These are phyloP conservation scores for Globisporangium irregulare DNA, from an alignment of 352 stramenopile genomes.

Conservation along the genomic window DNA sequence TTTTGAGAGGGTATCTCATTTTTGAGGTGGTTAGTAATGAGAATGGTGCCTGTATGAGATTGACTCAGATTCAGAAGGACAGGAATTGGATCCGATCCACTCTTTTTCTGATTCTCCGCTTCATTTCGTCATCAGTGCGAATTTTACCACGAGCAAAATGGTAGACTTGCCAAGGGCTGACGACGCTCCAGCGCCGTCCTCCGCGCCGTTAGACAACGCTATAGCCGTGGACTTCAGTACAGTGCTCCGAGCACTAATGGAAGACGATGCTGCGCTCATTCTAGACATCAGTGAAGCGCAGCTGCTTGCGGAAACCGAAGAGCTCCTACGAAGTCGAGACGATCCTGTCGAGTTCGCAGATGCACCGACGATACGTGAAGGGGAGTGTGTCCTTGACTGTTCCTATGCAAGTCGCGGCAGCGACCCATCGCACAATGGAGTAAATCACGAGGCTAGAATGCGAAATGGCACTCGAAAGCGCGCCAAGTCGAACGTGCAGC, in stretches of 20 bases:
- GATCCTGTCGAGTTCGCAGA: not conserved
- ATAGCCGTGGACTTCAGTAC: not conserved
- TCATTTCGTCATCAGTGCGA: no score
- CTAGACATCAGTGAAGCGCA: not conserved
- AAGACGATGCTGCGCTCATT: not conserved
- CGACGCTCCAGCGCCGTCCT: not conserved
- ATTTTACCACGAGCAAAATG: not conserved
- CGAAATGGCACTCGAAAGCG: no score
- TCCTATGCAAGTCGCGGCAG: not conserved
- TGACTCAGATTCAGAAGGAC: no score
- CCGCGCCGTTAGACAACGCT: not conserved
- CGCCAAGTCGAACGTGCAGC: conserved; percentile 11
- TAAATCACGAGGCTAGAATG: not conserved
- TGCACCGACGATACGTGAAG: not conserved
- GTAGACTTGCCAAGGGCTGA: no score
- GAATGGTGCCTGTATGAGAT: no score
- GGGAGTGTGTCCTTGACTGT: no score
- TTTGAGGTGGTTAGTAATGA: no score
- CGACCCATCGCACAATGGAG: not conserved
- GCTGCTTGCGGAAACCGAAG: conserved; percentile 1
- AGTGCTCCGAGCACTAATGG: not conserved
- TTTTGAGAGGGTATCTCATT: no score
- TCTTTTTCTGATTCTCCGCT: no score
- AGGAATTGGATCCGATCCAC: no score
- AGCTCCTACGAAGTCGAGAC: not conserved